phyloP scores from a whole-genome alignment of 2,329 filamentous ascomycete species.

The Calonectria honghensis region DNA sequence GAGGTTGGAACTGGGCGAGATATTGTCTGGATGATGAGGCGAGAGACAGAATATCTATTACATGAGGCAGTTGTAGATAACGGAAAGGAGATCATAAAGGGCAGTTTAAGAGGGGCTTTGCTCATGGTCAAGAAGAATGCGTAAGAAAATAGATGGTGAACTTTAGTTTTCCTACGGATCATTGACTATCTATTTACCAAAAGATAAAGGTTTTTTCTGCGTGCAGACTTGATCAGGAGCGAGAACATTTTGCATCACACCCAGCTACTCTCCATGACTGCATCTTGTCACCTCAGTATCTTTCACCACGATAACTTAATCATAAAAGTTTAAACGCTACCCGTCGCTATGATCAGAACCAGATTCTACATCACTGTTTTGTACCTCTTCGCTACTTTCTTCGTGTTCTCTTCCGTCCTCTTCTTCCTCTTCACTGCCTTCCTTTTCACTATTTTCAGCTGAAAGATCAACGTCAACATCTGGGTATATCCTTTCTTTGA shows the following conservation, averaged over 20 bases:
- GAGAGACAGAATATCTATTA: conserved; percentile 54
- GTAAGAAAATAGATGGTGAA: neutral
- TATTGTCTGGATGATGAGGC: conserved; percentile 57
- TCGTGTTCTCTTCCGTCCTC: neutral
- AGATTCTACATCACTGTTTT: neutral
- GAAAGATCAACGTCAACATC: neutral
- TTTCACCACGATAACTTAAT: neutral
- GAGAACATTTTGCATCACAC: neutral
- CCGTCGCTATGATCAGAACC: neutral
- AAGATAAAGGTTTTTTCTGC: neutral
- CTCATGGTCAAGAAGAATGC: conserved; percentile 57
- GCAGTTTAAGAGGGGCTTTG: conserved; percentile 50
- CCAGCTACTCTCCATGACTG: neutral
- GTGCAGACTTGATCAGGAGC: neutral
- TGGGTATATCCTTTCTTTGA: neutral
- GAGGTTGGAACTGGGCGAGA: conserved; percentile 63
- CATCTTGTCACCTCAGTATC: conserved; percentile 42
- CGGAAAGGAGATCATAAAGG: conserved; percentile 57
- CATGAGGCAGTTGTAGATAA: conserved; percentile 60
- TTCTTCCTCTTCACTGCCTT: neutral
- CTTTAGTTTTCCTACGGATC: neutral
- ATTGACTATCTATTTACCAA: neutral
- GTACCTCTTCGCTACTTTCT: neutral
- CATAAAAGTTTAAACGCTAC: neutral
- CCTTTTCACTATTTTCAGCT: neutral